These are phyloP conservation scores for Litchi chinensis DNA, from an alignment of 345 rosid species.

Conservation along the genomic window DNA sequence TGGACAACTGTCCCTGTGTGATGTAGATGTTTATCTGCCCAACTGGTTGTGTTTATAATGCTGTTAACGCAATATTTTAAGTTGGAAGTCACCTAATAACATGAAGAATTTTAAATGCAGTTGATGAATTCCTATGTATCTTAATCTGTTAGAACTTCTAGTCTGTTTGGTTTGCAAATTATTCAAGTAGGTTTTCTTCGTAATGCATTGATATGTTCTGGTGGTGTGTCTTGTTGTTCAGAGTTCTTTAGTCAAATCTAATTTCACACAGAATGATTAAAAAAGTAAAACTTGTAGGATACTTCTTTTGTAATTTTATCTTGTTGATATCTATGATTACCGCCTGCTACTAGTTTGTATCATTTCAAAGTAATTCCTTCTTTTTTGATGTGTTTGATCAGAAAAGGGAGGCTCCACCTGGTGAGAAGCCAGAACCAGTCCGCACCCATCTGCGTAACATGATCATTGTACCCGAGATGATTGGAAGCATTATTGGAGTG, in stretches of 20 bases:
- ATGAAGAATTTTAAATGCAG: not conserved
- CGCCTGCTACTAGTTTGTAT: too few relatives aligned
- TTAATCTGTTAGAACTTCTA: not conserved
- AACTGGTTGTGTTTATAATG: too few relatives aligned
- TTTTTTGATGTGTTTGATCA: conserved; percentile 26
- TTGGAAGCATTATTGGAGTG: conserved; percentile 89
- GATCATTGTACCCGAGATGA: conserved; percentile 98
- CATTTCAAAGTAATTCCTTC: too few relatives aligned
- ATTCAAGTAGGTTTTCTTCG: not conserved
- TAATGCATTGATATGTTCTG: not conserved
- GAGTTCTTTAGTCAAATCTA: conserved; percentile 5
- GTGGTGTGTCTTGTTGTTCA: not conserved
- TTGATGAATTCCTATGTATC: too few relatives aligned
- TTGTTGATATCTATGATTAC: not conserved
- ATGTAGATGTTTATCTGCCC: too few relatives aligned
- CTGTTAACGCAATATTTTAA: too few relatives aligned
- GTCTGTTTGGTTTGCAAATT: not conserved
- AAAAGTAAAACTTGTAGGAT: not conserved
- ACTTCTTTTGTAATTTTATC: too few relatives aligned
- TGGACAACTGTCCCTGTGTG: too few relatives aligned
- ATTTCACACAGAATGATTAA: not conserved
- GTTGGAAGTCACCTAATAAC: too few relatives aligned
- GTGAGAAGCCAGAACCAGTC: conserved; percentile 96
- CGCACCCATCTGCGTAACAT: conserved; percentile 88
- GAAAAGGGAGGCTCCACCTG: conserved; percentile 96